Evolutionary conservation across 306 rosid genomes (phyloP).

Genomic region (Canavalia gladiata): DNA sequence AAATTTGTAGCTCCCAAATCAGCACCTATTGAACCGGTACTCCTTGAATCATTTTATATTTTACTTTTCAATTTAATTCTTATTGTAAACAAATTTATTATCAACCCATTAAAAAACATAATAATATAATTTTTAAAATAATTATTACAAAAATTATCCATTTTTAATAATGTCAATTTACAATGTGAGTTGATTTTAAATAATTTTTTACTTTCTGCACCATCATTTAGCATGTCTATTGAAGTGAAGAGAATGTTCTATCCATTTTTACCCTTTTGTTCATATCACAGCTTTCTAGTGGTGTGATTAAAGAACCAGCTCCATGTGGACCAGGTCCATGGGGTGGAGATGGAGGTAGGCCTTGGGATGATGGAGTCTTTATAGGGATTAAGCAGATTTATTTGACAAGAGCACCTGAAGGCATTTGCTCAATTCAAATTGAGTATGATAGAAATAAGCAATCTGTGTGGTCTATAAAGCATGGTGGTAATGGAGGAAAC

Average conservation of each 20-base stretch:
- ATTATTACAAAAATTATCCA: no score
- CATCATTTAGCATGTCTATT: neutral
- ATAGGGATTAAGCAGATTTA: slow-evolving; percentile 85
- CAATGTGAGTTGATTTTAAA: no score
- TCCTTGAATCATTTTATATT: slow-evolving; percentile 32
- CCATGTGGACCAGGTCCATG: slow-evolving; percentile 97
- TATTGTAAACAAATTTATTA: no score
- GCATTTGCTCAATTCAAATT: slow-evolving; percentile 83
- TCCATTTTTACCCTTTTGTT: neutral
- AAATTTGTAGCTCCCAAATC: slow-evolving; percentile 60
- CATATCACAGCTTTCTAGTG: slow-evolving; percentile 60
- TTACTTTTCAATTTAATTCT: no score
- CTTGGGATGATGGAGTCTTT: slow-evolving; percentile 97
- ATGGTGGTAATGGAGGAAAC: slow-evolving; percentile 82
- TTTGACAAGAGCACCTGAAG: slow-evolving; percentile 72
- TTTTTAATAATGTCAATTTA: no score
- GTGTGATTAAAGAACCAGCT: slow-evolving; percentile 84
- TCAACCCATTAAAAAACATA: no score
- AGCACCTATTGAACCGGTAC: slow-evolving; percentile 72
- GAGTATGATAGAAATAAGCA: slow-evolving; percentile 90
- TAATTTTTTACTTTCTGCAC: neutral
- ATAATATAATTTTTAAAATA: no score
- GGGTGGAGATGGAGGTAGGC: slow-evolving; percentile 98
- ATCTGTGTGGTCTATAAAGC: slow-evolving; percentile 91
- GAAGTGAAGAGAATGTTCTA: neutral